Evolutionary conservation across 805 yeast species (phyloP), one percentile per base, ranked within the genome.

Genomic region (Lipomyces chichibuensis): DNA sequence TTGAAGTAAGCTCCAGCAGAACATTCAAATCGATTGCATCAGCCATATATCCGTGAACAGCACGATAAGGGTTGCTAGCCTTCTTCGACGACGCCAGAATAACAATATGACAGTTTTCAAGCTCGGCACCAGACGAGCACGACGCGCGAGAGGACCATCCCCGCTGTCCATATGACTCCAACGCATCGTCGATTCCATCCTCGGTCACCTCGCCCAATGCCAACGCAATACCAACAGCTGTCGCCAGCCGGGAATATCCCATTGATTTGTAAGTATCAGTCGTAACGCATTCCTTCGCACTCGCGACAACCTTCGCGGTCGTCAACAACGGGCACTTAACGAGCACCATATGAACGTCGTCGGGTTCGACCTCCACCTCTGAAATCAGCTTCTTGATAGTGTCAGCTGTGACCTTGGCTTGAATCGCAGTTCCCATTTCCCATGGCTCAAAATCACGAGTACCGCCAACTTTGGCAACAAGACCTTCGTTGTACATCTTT

Each of bases 221-320:
- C n/a, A 63, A 57, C 7, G 71, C 65, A 37, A 68, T 66, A 13
- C 71, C 71, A 27, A 68, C 69, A 2, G 71, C 71, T 17, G 71
- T 66, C 6, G 71, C 71, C 4, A 68, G 67, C 55, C 71, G 71
- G n/a, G 71, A 68, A 65, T 68, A 68, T 32, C 70, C 71, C 71
- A 68, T 68, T 11, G 71, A 68, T 60, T 68, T 68, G 69, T 68
- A 68, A 5, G 71, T 68, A 59, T 68, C 71, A 56, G 65, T 61
- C 2, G 71, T 68, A 39, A 68, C 39, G 61, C 71, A 68, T 35
- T 66, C 65, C 63, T 68, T 66, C 8, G 71, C 57, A 46, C 65
- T 58, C 39, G 70, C 67, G 43, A 64, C 71, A 49, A 68, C 71
- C 57, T 68, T 68, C 29, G 71, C 71, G 39, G 71, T 68, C 7